These are phyloP conservation scores for Orbilia brochopaga DNA, from an alignment of 2,329 filamentous ascomycete species.

Conservation along the genomic window DNA sequence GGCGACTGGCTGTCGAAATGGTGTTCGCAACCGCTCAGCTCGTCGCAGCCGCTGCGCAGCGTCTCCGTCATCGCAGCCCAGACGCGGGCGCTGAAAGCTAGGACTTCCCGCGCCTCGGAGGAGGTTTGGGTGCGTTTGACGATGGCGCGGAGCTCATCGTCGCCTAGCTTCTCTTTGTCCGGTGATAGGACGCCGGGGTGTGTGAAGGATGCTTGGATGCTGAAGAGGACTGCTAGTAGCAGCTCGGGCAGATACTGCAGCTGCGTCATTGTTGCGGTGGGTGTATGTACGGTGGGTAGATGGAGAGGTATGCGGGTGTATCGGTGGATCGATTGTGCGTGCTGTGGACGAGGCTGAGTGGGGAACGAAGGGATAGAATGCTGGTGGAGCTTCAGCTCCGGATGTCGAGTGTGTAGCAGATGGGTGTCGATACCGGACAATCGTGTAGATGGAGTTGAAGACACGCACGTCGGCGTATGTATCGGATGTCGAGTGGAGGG, in stretches of 20 bases:
- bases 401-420: neutral
- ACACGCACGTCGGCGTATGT: too few relatives aligned
- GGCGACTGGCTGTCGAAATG: conserved; percentile 25
- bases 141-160: conserved; percentile 54
- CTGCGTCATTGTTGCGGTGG: conserved; percentile 38
- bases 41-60: conserved; percentile 53
- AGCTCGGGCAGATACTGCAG: conserved; percentile 53
- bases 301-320: neutral
- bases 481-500: too few relatives aligned
- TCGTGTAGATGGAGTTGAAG: too few relatives aligned
- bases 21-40: conserved; percentile 49
- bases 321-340: conserved; percentile 1
- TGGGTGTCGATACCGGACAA: too few relatives aligned
- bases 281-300: neutral
- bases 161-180: conserved; percentile 54
- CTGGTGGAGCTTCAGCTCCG: neutral
- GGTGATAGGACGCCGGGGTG: conserved; percentile 54
- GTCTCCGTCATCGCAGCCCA: conserved; percentile 54
- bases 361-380: neutral
- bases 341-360: neutral
- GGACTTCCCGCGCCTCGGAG: conserved; percentile 54
- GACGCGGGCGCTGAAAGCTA: conserved; percentile 54
- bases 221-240: conserved; percentile 54
- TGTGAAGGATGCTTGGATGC: conserved; percentile 55
- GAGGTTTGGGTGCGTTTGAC: conserved; percentile 54